Evolutionary conservation across 2,329 filamentous ascomycete species (phyloP).

Genomic region (Didymella arachidicola): DNA sequence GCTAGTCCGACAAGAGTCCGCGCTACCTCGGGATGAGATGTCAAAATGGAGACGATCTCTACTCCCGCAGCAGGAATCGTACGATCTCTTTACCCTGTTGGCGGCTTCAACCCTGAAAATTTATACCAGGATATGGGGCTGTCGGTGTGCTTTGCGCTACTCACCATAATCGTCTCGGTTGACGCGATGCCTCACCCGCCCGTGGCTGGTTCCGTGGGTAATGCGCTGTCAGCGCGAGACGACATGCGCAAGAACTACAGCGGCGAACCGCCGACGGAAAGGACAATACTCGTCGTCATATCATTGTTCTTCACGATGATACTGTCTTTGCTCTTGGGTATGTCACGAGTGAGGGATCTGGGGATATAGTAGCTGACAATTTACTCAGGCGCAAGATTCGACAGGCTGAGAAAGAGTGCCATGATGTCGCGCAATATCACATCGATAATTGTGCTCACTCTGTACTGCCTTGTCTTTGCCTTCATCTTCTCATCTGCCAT

Average conservation of each 20-base stretch:
- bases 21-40: not conserved
- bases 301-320: conserved; percentile 24
- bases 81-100: not conserved
- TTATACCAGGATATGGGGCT: conserved; percentile 4
- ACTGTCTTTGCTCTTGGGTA: conserved; percentile 23
- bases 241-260: conserved; percentile 4
- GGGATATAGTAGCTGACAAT: not conserved
- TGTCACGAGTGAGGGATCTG: not conserved
- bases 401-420: conserved; percentile 11
- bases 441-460: conserved; percentile 16
- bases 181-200: conserved; percentile 5
- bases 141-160: not conserved
- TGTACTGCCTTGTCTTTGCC: conserved; percentile 17
- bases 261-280: conserved; percentile 19
- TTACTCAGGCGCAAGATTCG: conserved; percentile 13
- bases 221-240: conserved; percentile 5
- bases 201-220: not conserved
- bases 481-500: conserved; percentile 26
- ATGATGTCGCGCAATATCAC: conserved; percentile 21
- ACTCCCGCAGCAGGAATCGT: conserved; percentile 1
- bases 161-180: not conserved
- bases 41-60: conserved; percentile 4
- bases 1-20: not conserved
- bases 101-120: not conserved
- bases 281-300: conserved; percentile 19